Evolutionary conservation across 148 eudicot genomes (phyloP).

Genomic region (Vaccinium corymbosum): DNA sequence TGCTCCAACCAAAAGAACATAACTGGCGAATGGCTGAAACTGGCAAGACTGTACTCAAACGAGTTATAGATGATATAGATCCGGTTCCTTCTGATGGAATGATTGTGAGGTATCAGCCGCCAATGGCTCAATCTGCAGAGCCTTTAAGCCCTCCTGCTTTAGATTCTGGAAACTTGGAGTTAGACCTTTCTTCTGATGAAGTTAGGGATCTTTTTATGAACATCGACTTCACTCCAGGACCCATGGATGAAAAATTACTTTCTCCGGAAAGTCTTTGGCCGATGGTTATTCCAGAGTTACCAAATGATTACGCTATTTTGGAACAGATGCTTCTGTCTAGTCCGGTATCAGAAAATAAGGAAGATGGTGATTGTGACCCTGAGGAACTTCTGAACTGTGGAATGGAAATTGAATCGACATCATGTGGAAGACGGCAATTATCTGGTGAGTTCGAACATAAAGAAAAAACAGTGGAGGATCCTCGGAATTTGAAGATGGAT

Average conservation of each 20-base stretch:
- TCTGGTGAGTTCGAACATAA: slow-evolving; percentile 1
- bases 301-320: slow-evolving; percentile 37
- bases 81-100: slow-evolving; percentile 35
- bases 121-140: slow-evolving; percentile 23
- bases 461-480: not conserved
- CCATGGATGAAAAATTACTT: slow-evolving; percentile 38
- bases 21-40: slow-evolving; percentile 54
- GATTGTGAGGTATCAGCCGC: slow-evolving; percentile 63
- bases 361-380: slow-evolving; percentile 17
- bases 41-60: slow-evolving; percentile 43
- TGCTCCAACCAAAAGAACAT: slow-evolving; percentile 55
- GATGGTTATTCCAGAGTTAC: slow-evolving; percentile 32
- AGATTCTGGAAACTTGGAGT: slow-evolving; percentile 35
- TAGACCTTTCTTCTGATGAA: slow-evolving; percentile 44
- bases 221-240: slow-evolving; percentile 34
- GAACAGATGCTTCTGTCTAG: slow-evolving; percentile 63
- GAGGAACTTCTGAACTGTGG: slow-evolving; percentile 22
- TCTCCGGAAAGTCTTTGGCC: slow-evolving; percentile 32
- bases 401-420: slow-evolving; percentile 22
- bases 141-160: slow-evolving; percentile 22
- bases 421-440: slow-evolving; percentile 10
- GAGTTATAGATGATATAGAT: slow-evolving; percentile 36
- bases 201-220: slow-evolving; percentile 47
- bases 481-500: slow-evolving; percentile 12
- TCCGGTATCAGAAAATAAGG: slow-evolving; percentile 33